Evolutionary conservation across 176 grass and related monocot species (phyloP).

Genomic region (Eleusine coracana): DNA sequence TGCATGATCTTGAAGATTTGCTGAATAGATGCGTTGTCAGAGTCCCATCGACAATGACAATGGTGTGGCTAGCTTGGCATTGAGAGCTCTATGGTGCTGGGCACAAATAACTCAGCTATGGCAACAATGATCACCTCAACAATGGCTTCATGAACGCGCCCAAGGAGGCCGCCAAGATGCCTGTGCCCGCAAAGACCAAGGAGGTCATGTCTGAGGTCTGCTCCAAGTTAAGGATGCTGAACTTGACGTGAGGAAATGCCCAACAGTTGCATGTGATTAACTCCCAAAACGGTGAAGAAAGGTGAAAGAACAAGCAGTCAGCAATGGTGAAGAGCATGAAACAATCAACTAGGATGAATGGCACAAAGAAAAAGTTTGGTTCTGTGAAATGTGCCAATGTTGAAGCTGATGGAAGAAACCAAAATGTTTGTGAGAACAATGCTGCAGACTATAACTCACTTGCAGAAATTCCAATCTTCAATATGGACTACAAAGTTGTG

Average conservation of each 20-base stretch:
- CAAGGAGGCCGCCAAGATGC: not conserved
- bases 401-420: slow-evolving; percentile 14
- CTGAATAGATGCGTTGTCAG: no score
- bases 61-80: no score
- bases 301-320: slow-evolving; percentile 39
- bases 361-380: slow-evolving; percentile 47
- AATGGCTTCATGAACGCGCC: no score
- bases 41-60: no score
- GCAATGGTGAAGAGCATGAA: slow-evolving; percentile 18
- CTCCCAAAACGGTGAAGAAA: slow-evolving; percentile 46
- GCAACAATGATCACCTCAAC: no score
- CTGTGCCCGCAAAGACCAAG: slow-evolving; percentile 36
- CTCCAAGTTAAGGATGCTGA: slow-evolving; percentile 60
- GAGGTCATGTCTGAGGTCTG: slow-evolving; percentile 40
- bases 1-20: no score
- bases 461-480: slow-evolving; percentile 6
- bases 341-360: slow-evolving; percentile 34
- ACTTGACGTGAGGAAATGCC: slow-evolving; percentile 60
- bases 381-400: slow-evolving; percentile 29
- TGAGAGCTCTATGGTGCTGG: no score
- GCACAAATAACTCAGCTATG: no score
- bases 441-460: slow-evolving; percentile 5
- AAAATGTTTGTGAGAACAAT: slow-evolving; percentile 13
- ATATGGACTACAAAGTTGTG: slow-evolving; percentile 13
- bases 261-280: slow-evolving; percentile 65